phyloP scores from a whole-genome alignment of 179 eudicot species.

The Sideroxylon spinosum region DNA sequence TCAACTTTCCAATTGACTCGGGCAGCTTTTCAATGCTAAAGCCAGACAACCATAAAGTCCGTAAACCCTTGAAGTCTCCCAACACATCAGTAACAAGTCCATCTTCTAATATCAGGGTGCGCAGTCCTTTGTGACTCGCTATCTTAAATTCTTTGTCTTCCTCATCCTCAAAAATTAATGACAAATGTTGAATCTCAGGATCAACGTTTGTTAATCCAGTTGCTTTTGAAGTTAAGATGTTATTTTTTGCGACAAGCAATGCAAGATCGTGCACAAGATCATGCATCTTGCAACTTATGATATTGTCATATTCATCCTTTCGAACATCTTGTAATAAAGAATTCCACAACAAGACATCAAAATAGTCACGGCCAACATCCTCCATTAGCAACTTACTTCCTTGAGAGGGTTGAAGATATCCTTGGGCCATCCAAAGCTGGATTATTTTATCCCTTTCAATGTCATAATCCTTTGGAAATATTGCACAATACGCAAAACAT shows the following conservation, averaged over 20 bases:
- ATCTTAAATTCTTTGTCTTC: background rate
- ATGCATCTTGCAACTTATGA: slow-evolving; percentile 10
- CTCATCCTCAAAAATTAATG: background rate
- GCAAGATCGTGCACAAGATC: slow-evolving; percentile 40
- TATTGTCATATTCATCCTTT: slow-evolving; percentile 12
- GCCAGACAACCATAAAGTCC: background rate
- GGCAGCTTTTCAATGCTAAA: background rate
- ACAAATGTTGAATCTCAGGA: background rate
- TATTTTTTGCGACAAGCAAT: background rate
- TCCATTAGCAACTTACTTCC: slow-evolving; percentile 18
- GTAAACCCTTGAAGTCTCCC: background rate
- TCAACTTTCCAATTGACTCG: slow-evolving; percentile 5
- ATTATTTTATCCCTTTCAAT: slow-evolving; percentile 21
- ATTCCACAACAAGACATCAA: slow-evolving; percentile 21
- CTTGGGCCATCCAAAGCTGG: slow-evolving; percentile 39
- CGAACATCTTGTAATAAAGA: no score
- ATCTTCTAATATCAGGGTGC: background rate
- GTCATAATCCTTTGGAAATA: slow-evolving; percentile 28
- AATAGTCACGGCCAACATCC: slow-evolving; percentile 28
- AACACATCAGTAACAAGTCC: background rate
- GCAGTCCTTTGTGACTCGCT: background rate
- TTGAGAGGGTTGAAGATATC: slow-evolving; percentile 19
- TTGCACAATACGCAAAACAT: slow-evolving; percentile 1
- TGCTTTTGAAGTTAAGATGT: background rate
- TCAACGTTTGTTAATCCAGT: background rate